Percentiles rank a stretch among this genome's conserved stretches.
These are phyloP conservation scores for Pelargonium nanum DNA, from an alignment of 345 rosid species.

Conservation along the genomic window DNA sequence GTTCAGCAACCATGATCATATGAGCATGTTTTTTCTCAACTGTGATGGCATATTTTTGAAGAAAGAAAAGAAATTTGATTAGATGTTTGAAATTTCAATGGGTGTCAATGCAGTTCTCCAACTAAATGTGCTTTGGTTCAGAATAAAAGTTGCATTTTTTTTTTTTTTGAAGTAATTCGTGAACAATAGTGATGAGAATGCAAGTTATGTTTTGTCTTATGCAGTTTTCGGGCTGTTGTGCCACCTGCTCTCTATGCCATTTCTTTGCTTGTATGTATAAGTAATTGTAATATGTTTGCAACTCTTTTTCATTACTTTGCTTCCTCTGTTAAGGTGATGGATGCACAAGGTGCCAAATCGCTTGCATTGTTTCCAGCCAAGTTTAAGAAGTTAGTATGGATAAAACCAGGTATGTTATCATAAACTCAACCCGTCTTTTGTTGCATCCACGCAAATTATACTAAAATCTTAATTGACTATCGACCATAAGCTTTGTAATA, in stretches of 20 bases:
- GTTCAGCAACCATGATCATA: too few species aligned
- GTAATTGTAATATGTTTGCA: too few species aligned
- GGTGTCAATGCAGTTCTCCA: background rate
- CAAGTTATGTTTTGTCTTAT: background rate
- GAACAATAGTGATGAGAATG: background rate
- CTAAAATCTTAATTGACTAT: background rate
- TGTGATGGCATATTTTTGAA: too few species aligned
- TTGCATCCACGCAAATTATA: background rate
- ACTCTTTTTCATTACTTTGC: background rate
- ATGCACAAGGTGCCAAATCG: conserved; percentile 53
- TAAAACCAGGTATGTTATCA: conserved; percentile 56
- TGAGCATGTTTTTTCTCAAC: too few species aligned
- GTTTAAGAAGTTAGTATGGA: conserved; percentile 91
- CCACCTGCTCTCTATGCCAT: background rate
- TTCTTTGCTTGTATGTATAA: background rate
- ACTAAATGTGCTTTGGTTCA: background rate
- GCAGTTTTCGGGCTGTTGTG: background rate
- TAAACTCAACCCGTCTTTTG: background rate
- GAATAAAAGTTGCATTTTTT: background rate
- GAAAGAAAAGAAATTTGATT: background rate
- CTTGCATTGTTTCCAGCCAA: conserved; percentile 84
- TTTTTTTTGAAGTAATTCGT: background rate
- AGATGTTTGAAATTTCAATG: background rate
- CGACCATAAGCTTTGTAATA: background rate
- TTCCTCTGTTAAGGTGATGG: conserved; percentile 48